Evolutionary conservation across 345 rosid species (phyloP).

Genomic region (Erucastrum elatum): DNA sequence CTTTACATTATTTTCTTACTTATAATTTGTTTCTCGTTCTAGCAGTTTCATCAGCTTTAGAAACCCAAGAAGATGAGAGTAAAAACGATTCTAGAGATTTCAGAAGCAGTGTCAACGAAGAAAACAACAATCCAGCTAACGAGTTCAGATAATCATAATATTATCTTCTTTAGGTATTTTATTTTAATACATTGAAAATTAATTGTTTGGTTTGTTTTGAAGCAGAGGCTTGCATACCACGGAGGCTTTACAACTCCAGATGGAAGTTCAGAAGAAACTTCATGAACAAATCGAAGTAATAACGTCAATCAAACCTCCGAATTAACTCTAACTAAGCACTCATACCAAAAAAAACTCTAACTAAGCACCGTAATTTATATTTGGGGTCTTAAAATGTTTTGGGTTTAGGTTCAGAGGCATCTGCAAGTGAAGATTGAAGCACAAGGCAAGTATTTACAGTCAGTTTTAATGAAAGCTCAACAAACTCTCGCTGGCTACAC

Average conservation of each 20-base stretch:
- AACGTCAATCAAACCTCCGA: background rate
- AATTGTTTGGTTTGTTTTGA: slow-evolving; percentile 26
- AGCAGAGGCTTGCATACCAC: slow-evolving; percentile 67
- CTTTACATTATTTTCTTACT: background rate
- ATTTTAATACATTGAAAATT: background rate
- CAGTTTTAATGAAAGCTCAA: slow-evolving; percentile 85
- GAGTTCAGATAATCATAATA: slow-evolving; percentile 41
- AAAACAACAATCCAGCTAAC: slow-evolving; percentile 44
- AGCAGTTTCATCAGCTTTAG: slow-evolving; percentile 31
- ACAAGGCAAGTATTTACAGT: slow-evolving; percentile 87
- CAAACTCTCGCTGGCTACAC: slow-evolving; percentile 78
- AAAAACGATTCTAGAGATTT: slow-evolving; percentile 20
- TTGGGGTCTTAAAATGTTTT: background rate
- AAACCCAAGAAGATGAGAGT: slow-evolving; percentile 34
- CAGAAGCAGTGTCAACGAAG: slow-evolving; percentile 35
- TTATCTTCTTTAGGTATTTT: background rate
- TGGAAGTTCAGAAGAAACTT: slow-evolving; percentile 93
- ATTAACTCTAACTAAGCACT: too few species aligned
- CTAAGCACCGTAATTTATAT: background rate
- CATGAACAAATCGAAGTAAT: slow-evolving; percentile 93
- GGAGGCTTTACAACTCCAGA: slow-evolving; percentile 81
- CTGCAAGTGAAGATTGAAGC: slow-evolving; percentile 96
- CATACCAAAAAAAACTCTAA: background rate
- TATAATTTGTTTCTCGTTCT: slow-evolving; percentile 19
- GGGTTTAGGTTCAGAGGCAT: slow-evolving; percentile 81